Percentiles rank a stretch among this genome's conserved stretches.
phyloP scores from a whole-genome alignment of 2,329 filamentous ascomycete genomes.

The Xylariaceae sp. region DNA sequence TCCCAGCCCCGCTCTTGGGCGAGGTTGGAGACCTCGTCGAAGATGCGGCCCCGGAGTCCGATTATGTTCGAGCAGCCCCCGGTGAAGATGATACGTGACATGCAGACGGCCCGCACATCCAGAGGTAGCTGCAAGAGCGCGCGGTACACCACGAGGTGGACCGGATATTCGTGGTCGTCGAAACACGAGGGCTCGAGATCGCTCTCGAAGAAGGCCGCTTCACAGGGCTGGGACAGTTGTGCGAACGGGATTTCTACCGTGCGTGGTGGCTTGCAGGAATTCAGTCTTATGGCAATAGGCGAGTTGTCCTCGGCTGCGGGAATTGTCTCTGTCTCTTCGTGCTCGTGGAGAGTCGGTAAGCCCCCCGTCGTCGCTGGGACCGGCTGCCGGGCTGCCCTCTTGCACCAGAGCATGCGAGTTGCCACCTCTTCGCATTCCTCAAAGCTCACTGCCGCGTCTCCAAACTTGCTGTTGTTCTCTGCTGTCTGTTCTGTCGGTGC shows the following conservation, averaged over 20 bases:
- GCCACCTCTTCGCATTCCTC: constrained; percentile 76
- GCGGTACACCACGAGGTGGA: constrained; percentile 70
- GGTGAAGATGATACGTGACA: constrained; percentile 80
- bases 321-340: constrained; percentile 35
- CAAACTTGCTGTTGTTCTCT: constrained; percentile 23
- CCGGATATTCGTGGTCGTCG: constrained; percentile 79
- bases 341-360: constrained; percentile 48
- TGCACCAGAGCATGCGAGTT: constrained; percentile 72
- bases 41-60: constrained; percentile 68
- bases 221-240: constrained; percentile 64
- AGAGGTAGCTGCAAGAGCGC: constrained; percentile 68
- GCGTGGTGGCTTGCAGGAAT: constrained; percentile 40
- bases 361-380: constrained; percentile 24
- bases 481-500: constrained; percentile 18
- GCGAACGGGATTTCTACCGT: constrained; percentile 61
- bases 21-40: constrained; percentile 65
- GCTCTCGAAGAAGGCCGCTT: constrained; percentile 64
- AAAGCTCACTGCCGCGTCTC: constrained; percentile 59
- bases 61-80: constrained; percentile 74
- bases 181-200: constrained; percentile 46
- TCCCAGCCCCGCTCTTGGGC: constrained; percentile 70
- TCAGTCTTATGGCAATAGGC: constrained; percentile 37
- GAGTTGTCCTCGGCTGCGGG: constrained; percentile 26
- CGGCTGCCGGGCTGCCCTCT: constrained; percentile 28
- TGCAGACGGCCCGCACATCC: constrained; percentile 77